phyloP scores from a whole-genome alignment of 2,329 filamentous ascomycete species.

The Arthrobotrys iridis region DNA sequence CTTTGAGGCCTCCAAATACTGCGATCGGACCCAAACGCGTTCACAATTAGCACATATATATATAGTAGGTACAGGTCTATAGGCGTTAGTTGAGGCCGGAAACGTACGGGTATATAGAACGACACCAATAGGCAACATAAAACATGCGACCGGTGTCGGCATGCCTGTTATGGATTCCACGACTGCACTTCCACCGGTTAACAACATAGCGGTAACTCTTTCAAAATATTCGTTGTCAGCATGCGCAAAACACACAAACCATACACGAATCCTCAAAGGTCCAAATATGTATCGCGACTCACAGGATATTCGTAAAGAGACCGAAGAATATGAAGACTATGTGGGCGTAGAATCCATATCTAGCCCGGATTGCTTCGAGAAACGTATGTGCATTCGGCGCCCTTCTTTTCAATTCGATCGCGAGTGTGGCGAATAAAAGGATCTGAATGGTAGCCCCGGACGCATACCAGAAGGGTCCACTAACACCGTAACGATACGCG shows the following conservation, averaged over 20 bases:
- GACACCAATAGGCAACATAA: constrained; percentile 81
- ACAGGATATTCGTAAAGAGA: constrained; percentile 81
- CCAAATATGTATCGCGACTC: too few relatives aligned
- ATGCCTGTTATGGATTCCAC: constrained; percentile 77
- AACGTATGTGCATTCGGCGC: constrained; percentile 83
- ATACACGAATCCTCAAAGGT: too few relatives aligned
- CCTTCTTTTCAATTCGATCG: constrained; percentile 86
- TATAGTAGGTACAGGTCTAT: too few relatives aligned
- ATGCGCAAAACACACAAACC: too few relatives aligned
- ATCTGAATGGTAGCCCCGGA: constrained; percentile 84
- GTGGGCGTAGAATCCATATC: constrained; percentile 79
- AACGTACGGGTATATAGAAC: constrained; percentile 74
- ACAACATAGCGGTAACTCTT: constrained; percentile 81
- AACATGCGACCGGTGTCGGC: constrained; percentile 81
- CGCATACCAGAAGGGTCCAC: constrained; percentile 73
- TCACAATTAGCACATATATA: too few relatives aligned
- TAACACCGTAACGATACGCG: constrained; percentile 79
- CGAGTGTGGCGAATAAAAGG: constrained; percentile 85
- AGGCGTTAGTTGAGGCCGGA: too few relatives aligned
- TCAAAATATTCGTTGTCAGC: background rate
- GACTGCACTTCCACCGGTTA: constrained; percentile 85
- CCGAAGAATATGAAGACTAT: constrained; percentile 83
- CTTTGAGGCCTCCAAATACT: constrained; percentile 60
- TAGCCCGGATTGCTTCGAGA: constrained; percentile 78
- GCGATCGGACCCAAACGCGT: constrained; percentile 23